phyloP scores from a whole-genome alignment of 2,329 filamentous ascomycete species.

The Conoideocrella luteorostrata region DNA sequence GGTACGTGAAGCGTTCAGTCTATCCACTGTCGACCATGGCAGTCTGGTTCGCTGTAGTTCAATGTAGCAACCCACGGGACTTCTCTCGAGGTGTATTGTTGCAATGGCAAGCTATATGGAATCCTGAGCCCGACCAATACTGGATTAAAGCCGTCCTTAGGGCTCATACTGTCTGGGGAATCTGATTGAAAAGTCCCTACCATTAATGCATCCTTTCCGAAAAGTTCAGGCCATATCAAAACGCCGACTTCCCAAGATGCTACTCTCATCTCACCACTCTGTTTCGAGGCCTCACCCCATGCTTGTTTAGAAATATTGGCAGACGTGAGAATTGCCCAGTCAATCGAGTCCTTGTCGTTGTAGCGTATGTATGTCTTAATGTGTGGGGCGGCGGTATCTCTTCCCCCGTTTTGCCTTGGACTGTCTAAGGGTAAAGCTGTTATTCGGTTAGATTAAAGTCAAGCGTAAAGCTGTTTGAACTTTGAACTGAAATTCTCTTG shows the following conservation, averaged over 20 bases:
- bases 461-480: too few relatives aligned
- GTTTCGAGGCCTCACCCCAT: slow-evolving; percentile 63
- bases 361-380: slow-evolving; percentile 84
- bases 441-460: too few relatives aligned
- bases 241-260: slow-evolving; percentile 82
- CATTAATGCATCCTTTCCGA: slow-evolving; percentile 51
- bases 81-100: slow-evolving; percentile 56
- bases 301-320: slow-evolving; percentile 88
- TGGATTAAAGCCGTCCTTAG: slow-evolving; percentile 15
- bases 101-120: slow-evolving; percentile 75
- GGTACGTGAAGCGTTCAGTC: not conserved
- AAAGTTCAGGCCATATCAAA: slow-evolving; percentile 67
- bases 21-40: slow-evolving; percentile 39
- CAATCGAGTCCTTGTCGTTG: slow-evolving; percentile 45
- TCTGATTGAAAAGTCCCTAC: slow-evolving; percentile 62
- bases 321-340: slow-evolving; percentile 85
- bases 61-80: slow-evolving; percentile 70
- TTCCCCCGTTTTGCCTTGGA: slow-evolving; percentile 43
- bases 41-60: slow-evolving; percentile 55
- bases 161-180: slow-evolving; percentile 29
- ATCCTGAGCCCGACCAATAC: slow-evolving; percentile 63
- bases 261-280: slow-evolving; percentile 58
- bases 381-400: slow-evolving; percentile 70
- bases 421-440: slow-evolving; percentile 21
- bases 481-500: not conserved